Percentiles rank a stretch among this genome's conserved stretches.
These are phyloP conservation scores for Chenopodium album DNA, from an alignment of 148 eudicot species.

Conservation along the genomic window DNA sequence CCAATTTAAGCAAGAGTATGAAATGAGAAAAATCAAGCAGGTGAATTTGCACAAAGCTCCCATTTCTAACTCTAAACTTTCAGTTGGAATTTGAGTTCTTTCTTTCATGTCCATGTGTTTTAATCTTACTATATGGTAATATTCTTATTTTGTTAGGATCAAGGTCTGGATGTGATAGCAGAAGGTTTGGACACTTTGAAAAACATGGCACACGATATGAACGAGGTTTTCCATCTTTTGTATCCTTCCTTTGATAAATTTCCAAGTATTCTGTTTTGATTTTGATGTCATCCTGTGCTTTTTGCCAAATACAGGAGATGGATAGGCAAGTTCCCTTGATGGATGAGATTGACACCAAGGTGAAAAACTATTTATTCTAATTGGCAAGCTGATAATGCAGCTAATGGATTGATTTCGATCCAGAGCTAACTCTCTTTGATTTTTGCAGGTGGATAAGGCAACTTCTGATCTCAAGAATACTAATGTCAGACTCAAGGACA, in stretches of 20 bases:
- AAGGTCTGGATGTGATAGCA: constrained; percentile 90
- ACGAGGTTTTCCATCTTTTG: constrained; percentile 63
- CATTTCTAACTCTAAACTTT: neutral
- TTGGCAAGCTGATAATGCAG: constrained; percentile 6
- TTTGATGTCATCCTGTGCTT: neutral
- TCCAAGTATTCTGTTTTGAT: neutral
- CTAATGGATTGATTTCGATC: neutral
- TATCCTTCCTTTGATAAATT: neutral
- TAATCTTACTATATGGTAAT: constrained; percentile 4
- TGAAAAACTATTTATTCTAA: constrained; percentile 18
- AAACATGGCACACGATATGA: constrained; percentile 96
- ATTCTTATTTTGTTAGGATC: constrained; percentile 53
- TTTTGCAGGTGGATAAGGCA: constrained; percentile 80
- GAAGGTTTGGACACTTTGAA: constrained; percentile 95
- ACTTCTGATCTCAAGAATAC: constrained; percentile 92
- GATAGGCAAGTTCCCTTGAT: constrained; percentile 97
- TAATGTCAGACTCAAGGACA: constrained; percentile 93
- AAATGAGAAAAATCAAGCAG: constrained; percentile 97
- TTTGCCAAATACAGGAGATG: constrained; percentile 57
- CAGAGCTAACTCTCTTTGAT: neutral
- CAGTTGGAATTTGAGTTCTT: neutral
- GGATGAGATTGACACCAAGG: constrained; percentile 98
- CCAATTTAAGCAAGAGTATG: constrained; percentile 82
- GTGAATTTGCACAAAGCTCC: constrained; percentile 19
- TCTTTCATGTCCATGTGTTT: constrained; percentile 9